Percentiles rank a stretch among this genome's conserved stretches.
phyloP scores from a whole-genome alignment of 192 early-diverging fungal genomes.

The Coemansia furcata region DNA sequence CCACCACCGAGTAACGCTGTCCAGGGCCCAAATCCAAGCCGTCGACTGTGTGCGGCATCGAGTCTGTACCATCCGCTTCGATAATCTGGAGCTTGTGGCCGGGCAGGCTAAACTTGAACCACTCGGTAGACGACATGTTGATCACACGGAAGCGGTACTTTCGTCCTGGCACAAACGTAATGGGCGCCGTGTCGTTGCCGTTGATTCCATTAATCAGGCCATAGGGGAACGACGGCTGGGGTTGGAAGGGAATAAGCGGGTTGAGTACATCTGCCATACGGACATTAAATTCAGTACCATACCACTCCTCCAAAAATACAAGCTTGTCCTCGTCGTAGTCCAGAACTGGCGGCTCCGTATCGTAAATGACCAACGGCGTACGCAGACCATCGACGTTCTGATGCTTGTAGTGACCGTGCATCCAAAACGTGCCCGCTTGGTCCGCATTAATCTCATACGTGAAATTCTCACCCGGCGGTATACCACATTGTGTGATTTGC shows the following conservation, averaged over 20 bases:
- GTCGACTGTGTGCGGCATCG: constrained; percentile 49
- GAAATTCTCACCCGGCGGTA: too few species aligned
- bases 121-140: constrained; percentile 67
- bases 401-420: constrained; percentile 61
- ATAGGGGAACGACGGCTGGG: constrained; percentile 59
- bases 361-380: constrained; percentile 63
- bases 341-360: constrained; percentile 42
- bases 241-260: constrained; percentile 56
- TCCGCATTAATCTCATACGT: constrained; percentile 59
- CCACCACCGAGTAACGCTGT: constrained; percentile 52
- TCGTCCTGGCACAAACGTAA: constrained; percentile 62
- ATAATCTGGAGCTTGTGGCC: constrained; percentile 73
- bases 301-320: too few species aligned
- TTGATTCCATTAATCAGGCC: constrained; percentile 40
- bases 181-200: constrained; percentile 22
- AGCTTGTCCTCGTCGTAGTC: constrained; percentile 54
- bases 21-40: constrained; percentile 60
- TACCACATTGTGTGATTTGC: constrained; percentile 45
- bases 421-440: constrained; percentile 75
- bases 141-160: constrained; percentile 76
- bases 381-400: constrained; percentile 79
- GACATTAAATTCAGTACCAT: constrained; percentile 55
- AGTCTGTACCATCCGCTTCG: constrained; percentile 69
- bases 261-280: constrained; percentile 36
- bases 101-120: constrained; percentile 70